phyloP scores from a whole-genome alignment of 2,329 filamentous ascomycete genomes.

The Aureobasidium lini region DNA sequence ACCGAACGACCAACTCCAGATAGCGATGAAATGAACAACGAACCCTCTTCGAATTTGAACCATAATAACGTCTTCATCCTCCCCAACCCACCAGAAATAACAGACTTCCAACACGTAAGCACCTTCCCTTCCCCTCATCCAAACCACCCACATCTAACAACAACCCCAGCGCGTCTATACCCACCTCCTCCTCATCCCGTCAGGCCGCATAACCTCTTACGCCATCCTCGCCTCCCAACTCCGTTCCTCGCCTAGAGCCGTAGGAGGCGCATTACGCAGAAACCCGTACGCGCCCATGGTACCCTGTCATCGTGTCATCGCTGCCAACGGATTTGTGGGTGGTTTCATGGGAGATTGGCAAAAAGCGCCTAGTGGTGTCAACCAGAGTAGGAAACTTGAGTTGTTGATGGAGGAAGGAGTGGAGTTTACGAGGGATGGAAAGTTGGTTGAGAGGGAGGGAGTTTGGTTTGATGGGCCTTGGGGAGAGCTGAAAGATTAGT shows the following conservation, averaged over 20 bases:
- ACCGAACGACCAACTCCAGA: too few species aligned
- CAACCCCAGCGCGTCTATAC: neutral
- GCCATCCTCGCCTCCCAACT: neutral
- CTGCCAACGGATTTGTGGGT: neutral
- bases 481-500: neutral
- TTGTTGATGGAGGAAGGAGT: neutral
- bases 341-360: neutral
- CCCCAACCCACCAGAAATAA: neutral
- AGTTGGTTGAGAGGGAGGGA: neutral
- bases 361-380: neutral
- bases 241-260: neutral
- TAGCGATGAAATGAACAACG: neutral
- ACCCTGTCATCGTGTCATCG: neutral
- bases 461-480: neutral
- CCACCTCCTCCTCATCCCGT: neutral
- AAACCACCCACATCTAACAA: too few species aligned
- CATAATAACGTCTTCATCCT: neutral
- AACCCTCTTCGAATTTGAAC: neutral
- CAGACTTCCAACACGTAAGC: neutral
- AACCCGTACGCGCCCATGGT: neutral
- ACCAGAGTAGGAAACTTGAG: neutral
- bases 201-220: neutral
- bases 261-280: neutral
- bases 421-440: neutral
- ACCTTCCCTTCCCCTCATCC: neutral